Base-by-base conservation (phyloP, 768 basidiomycete species). In the Scleroderma citrinum region DNA sequence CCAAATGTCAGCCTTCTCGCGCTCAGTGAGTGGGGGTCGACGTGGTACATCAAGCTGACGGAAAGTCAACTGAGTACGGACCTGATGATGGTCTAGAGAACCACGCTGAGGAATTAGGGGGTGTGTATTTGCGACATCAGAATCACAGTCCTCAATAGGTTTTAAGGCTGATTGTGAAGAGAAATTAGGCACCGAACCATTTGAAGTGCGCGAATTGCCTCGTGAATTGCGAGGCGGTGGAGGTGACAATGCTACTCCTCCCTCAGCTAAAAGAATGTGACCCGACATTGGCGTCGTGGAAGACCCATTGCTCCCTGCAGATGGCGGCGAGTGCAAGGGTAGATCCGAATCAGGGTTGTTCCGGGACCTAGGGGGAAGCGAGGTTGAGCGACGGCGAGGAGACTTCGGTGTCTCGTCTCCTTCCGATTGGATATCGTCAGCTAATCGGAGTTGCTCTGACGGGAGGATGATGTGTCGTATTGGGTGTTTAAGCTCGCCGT, bases 1-100 rank as follows among this genome's bases (percentile, higher is more conserved):
- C 86, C 85, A 89, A 57, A 77, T 78, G 12, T 75, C 78, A 7
- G 76, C 74, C 69, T 90, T 90, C 68, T 90, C 85, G 57, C 77
- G 67, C 60, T 87, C 83, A 21, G 79, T 79, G 61, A 82, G 63
- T 37, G 65, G 71, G 20, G 64, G 63, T 46, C 66, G 63, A 44
- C 65, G 64, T 24, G 60, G 61, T 24, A 52, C 57, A n/a, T 65
- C 57, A 20, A 81, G 57, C 55, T 78, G 73, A 12, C 81, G 74
- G 67, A 78, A 82, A 38, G 69, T 76, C 41, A 75, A 42, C 19
- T 67, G 67, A 35, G 71, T 64, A 7, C 61, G 64, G 8, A 50
- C 36, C 39, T 55, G 37, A 47, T 56, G 46, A 39, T 46, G 29
- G 54, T 58, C 20, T 44, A 44, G 46, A 21, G 53, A 44, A 3